phyloP scores from a whole-genome alignment of 768 basidiomycete genomes.

The Boletales sp. region DNA sequence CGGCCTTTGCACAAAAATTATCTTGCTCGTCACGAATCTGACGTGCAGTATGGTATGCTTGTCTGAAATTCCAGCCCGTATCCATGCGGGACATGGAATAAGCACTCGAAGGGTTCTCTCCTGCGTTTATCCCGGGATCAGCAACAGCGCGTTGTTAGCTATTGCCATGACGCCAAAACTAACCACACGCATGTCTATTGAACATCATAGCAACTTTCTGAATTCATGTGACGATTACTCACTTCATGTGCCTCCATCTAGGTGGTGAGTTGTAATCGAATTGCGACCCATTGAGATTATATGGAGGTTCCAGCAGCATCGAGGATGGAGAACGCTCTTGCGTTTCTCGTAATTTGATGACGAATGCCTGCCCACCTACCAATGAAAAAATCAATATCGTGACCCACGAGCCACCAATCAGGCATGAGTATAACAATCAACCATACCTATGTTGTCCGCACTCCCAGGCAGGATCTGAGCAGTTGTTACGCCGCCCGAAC shows the following conservation, averaged over 20 bases:
- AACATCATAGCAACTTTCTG: not conserved
- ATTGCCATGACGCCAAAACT: constrained; percentile 11
- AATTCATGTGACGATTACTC: not conserved
- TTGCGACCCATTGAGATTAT: constrained; percentile 30
- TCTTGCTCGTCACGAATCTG: constrained; percentile 70
- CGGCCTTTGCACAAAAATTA: constrained; percentile 60
- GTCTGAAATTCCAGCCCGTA: constrained; percentile 69
- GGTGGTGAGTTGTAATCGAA: constrained; percentile 17
- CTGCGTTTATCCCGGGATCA: constrained; percentile 1
- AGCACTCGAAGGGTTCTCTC: constrained; percentile 33
- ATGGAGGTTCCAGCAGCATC: constrained; percentile 50
- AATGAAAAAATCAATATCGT: no score
- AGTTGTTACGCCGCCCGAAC: constrained; percentile 47
- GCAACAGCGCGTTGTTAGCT: no score
- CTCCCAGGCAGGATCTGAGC: constrained; percentile 49
- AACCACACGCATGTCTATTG: constrained; percentile 40
- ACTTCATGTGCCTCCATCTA: constrained; percentile 30
- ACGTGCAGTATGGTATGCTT: constrained; percentile 75
- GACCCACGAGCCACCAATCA: no score
- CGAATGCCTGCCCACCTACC: constrained; percentile 48
- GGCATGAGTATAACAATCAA: not conserved
- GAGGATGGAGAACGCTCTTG: constrained; percentile 43
- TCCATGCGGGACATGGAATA: constrained; percentile 70
- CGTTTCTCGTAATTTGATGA: constrained; percentile 48
- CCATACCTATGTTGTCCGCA: constrained; percentile 21